Evolutionary conservation across 768 basidiomycete species (phyloP).

Genomic region (Hortiboletus campestris): DNA sequence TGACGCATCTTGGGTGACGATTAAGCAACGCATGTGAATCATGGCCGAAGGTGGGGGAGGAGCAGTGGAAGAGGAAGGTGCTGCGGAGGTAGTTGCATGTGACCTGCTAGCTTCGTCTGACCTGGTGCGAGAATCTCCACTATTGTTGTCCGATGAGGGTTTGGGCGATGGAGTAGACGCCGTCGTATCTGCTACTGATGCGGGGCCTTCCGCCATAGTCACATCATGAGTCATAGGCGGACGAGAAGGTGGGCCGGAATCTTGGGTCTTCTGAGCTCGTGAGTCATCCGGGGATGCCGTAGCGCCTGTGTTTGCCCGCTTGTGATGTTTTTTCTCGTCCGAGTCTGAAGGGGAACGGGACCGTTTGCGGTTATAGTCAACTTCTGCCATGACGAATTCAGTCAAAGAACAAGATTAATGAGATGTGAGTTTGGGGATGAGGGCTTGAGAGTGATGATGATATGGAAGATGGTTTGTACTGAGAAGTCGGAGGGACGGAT

Average conservation of each 20-base stretch:
- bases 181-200: constrained; percentile 40
- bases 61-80: constrained; percentile 46
- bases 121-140: constrained; percentile 38
- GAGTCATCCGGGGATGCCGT: constrained; percentile 62
- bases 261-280: constrained; percentile 46
- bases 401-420: constrained; percentile 40
- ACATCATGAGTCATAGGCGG: constrained; percentile 51
- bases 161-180: constrained; percentile 60
- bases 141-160: constrained; percentile 43
- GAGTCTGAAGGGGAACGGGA: constrained; percentile 83
- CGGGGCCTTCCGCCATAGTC: constrained; percentile 55
- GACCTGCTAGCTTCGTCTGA: constrained; percentile 38
- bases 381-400: constrained; percentile 82
- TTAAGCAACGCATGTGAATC: constrained; percentile 97
- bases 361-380: constrained; percentile 80
- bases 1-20: constrained; percentile 98
- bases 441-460: constrained; percentile 44
- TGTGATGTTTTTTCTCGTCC: constrained; percentile 76
- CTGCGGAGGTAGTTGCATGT: constrained; percentile 47
- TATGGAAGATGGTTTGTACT: constrained; percentile 39
- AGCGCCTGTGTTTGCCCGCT: constrained; percentile 82
- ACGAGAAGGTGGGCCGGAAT: constrained; percentile 39
- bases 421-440: constrained; percentile 40
- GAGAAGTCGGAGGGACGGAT: constrained; percentile 37
- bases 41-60: constrained; percentile 65